Evolutionary conservation across 495 filamentous ascomycete genomes (phyloP).

Genomic region (Apodospora peruviana): DNA sequence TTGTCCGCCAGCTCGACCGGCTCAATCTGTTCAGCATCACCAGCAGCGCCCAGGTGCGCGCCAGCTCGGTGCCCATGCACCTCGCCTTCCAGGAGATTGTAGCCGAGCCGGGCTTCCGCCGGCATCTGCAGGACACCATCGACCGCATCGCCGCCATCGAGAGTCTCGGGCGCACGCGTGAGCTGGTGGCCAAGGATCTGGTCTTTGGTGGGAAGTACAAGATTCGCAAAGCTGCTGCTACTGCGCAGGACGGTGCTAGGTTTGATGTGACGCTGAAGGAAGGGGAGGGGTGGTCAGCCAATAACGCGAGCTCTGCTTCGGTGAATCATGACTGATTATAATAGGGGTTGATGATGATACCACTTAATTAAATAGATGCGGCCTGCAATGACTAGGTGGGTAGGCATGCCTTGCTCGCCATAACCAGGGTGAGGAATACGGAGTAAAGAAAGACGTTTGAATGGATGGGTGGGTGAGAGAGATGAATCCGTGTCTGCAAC

Average conservation of each 20-base stretch:
- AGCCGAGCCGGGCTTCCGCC: slow-evolving; percentile 62
- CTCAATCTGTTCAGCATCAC: slow-evolving; percentile 96
- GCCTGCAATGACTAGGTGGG: too few species aligned
- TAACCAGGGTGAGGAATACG: too few species aligned
- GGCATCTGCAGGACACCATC: slow-evolving; percentile 76
- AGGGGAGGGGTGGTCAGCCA: slow-evolving; percentile 1
- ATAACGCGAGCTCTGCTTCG: neutral
- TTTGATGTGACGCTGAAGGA: slow-evolving; percentile 21
- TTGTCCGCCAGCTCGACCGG: slow-evolving; percentile 87
- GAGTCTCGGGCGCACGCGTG: slow-evolving; percentile 83
- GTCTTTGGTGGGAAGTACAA: slow-evolving; percentile 73
- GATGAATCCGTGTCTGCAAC: too few species aligned
- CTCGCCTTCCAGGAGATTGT: slow-evolving; percentile 83
- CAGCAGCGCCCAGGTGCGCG: slow-evolving; percentile 77
- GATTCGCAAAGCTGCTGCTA: slow-evolving; percentile 38
- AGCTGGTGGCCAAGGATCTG: slow-evolving; percentile 80
- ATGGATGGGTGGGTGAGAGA: too few species aligned
- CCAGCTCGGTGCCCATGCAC: slow-evolving; percentile 95
- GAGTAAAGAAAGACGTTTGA: too few species aligned
- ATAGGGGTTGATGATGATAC: too few species aligned
- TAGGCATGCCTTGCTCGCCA: too few species aligned
- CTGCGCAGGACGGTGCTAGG: slow-evolving; percentile 1
- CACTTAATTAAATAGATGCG: too few species aligned
- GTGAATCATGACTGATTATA: too few species aligned
- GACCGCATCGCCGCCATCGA: slow-evolving; percentile 85